Percentiles rank a stretch among this genome's conserved stretches.
Evolutionary conservation across 371 early-diverging fungal genomes (phyloP).

Genomic region (Mortierella sp.): DNA sequence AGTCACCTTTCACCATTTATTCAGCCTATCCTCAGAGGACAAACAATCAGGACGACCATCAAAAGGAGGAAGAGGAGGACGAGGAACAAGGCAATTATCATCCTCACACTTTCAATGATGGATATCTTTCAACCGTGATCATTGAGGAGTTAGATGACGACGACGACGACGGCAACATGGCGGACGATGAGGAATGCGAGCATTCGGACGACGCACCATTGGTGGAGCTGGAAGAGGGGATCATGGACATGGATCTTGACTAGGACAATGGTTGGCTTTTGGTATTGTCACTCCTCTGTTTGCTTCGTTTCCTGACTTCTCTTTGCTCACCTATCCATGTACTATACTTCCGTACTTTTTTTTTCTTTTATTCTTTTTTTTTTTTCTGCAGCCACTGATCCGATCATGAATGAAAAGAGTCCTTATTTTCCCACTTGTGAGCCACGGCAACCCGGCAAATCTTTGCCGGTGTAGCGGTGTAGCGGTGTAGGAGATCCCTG

Average conservation of each 20-base stretch:
- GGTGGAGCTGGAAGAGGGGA: constrained; percentile 26
- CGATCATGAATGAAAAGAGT: too few relatives aligned
- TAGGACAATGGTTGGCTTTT: background rate
- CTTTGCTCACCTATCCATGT: background rate
- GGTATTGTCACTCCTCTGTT: background rate
- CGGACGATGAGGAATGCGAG: constrained; percentile 23
- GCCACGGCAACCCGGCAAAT: background rate
- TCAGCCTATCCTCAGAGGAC: background rate
- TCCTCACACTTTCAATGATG: background rate
- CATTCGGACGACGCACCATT: constrained; percentile 20
- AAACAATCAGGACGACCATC: background rate
- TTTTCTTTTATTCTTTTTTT: background rate
- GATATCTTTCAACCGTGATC: background rate
- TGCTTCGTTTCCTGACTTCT: background rate
- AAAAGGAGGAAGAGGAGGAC: background rate
- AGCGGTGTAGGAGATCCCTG: too few relatives aligned
- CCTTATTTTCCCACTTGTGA: too few relatives aligned
- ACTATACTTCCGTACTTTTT: background rate
- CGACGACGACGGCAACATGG: constrained; percentile 32
- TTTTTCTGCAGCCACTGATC: too few relatives aligned
- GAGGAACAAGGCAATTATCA: background rate
- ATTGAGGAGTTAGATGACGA: constrained; percentile 33
- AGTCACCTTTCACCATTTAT: background rate
- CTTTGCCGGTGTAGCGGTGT: background rate
- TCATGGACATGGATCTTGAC: constrained; percentile 50